These are phyloP conservation scores for Mycena amicta DNA, from an alignment of 768 basidiomycete species.

Conservation along the genomic window DNA sequence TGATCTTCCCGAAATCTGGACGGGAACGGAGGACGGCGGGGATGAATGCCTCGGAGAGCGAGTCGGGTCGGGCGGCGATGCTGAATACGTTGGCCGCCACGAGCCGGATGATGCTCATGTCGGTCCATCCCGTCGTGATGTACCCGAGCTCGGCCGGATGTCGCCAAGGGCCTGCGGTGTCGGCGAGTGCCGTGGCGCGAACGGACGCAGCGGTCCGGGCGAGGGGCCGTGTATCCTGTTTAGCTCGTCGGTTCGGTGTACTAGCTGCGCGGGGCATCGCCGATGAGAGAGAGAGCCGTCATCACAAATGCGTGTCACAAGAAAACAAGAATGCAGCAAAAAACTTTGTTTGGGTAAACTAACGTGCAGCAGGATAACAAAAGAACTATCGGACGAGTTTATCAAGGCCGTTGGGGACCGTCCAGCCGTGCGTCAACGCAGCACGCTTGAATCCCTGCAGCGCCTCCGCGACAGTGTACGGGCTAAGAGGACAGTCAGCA, in stretches of 20 bases:
- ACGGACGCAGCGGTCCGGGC: not conserved
- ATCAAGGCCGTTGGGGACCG: constrained; percentile 39
- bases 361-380: too few species aligned
- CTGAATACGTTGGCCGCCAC: not conserved
- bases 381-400: constrained; percentile 33
- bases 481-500: too few species aligned
- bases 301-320: too few species aligned
- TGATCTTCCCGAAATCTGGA: constrained; percentile 1
- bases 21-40: not conserved
- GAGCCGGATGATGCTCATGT: not conserved
- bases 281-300: not conserved
- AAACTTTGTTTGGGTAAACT: too few species aligned
- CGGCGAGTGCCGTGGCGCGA: not conserved
- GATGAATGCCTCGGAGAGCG: not conserved
- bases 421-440: constrained; percentile 66
- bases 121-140: not conserved
- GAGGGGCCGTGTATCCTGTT: not conserved
- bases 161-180: not conserved
- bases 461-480: constrained; percentile 59
- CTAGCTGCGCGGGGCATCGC: not conserved
- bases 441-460: constrained; percentile 67
- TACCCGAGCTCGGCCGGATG: not conserved
- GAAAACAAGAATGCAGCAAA: too few species aligned
- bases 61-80: not conserved
- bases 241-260: not conserved